Conservation (phyloP, 225 moss, liverwort and hornwort species). For the Bryum argenteum region DNA sequence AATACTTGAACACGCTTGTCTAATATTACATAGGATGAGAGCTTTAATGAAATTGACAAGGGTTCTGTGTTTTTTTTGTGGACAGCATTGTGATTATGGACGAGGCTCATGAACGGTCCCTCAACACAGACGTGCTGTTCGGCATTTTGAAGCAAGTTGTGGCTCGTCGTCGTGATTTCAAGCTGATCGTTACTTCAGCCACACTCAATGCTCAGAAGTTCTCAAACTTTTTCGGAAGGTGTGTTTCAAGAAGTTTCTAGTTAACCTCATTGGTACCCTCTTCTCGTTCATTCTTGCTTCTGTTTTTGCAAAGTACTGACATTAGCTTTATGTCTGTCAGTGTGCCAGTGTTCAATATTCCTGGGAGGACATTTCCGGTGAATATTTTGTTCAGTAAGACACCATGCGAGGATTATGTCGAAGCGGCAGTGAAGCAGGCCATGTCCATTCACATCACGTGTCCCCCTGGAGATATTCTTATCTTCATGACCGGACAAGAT, state of each 20-base stretch:
- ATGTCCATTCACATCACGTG: slow-evolving; percentile 99
- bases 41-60: not conserved
- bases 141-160: slow-evolving; percentile 99
- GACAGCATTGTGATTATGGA: slow-evolving; percentile 65
- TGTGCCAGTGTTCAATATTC: slow-evolving; percentile 92
- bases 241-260: slow-evolving; percentile 12
- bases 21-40: not conserved
- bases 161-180: slow-evolving; percentile 93
- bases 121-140: slow-evolving; percentile 96
- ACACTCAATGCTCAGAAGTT: slow-evolving; percentile 97
- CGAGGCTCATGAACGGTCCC: slow-evolving; percentile 67
- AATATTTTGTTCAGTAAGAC: slow-evolving; percentile 92
- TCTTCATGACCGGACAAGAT: slow-evolving; percentile 99
- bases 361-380: slow-evolving; percentile 96
- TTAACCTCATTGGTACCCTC: not conserved
- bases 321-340: slow-evolving; percentile 42
- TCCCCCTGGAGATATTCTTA: slow-evolving; percentile 90
- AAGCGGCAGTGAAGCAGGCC: slow-evolving; percentile 97
- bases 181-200: slow-evolving; percentile 98
- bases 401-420: slow-evolving; percentile 98
- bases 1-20: not conserved
- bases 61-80: slow-evolving; percentile 23
- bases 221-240: slow-evolving; percentile 97
- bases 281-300: not conserved
- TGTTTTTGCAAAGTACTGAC: slow-evolving; percentile 23